Evolutionary conservation across 257 asterid genomes (phyloP).

Genomic region (Nicotiana tabacum): DNA sequence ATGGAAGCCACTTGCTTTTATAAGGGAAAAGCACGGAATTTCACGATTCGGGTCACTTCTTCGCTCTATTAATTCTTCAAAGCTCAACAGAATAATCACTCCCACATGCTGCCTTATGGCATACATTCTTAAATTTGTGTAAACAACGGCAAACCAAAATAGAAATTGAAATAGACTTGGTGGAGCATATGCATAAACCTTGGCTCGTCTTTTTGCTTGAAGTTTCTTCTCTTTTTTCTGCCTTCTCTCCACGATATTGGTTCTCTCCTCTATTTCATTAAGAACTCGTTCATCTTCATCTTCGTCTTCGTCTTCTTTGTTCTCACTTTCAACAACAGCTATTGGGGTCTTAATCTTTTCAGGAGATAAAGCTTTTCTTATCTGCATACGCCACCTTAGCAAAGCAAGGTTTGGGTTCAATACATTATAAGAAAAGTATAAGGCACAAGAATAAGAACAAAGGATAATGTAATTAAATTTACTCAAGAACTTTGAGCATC

Average conservation of each 20-base stretch:
- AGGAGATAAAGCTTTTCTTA: slow-evolving; percentile 80
- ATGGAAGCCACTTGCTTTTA: not conserved
- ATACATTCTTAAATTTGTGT: not conserved
- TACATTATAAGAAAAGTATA: not conserved
- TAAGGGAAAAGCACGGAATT: not conserved
- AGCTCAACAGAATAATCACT: slow-evolving; percentile 1
- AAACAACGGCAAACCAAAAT: not conserved
- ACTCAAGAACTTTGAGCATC: not conserved
- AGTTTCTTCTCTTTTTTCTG: slow-evolving; percentile 69
- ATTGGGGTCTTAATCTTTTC: slow-evolving; percentile 43
- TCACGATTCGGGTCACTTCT: not conserved
- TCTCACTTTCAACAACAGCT: slow-evolving; percentile 32
- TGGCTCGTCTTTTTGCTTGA: slow-evolving; percentile 61
- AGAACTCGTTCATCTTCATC: slow-evolving; percentile 73
- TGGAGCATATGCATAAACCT: slow-evolving; percentile 38
- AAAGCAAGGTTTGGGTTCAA: not conserved
- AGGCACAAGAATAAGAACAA: not conserved
- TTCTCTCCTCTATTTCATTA: slow-evolving; percentile 79
- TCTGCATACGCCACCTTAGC: slow-evolving; percentile 72
- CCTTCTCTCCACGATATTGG: slow-evolving; percentile 74
- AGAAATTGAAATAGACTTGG: not conserved
- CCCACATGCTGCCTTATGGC: not conserved
- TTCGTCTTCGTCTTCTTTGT: slow-evolving; percentile 24
- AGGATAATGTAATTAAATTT: not conserved
- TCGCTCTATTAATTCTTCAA: not conserved